phyloP scores from a whole-genome alignment of 805 yeast genomes.

The Cephaloascus albidus region DNA sequence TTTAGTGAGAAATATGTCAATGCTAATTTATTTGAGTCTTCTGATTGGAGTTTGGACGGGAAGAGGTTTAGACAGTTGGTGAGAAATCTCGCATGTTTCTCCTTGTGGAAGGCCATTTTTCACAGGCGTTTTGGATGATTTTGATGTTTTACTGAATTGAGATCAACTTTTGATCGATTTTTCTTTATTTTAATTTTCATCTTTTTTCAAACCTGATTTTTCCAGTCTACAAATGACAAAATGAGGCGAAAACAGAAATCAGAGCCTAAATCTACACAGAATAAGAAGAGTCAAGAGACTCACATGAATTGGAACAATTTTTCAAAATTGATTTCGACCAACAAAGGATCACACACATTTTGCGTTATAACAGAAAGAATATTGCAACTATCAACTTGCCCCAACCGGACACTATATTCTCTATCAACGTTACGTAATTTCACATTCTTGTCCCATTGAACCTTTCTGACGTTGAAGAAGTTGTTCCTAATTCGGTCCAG shows the following conservation, averaged over 20 bases:
- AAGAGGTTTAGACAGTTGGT: conserved; percentile 40
- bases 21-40: conserved; percentile 64
- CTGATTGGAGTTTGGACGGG: conserved; percentile 46
- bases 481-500: not conserved
- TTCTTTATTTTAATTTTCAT: conserved; percentile 1
- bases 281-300: too few species aligned
- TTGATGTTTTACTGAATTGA: too few species aligned
- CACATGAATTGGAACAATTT: conserved; percentile 1
- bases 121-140: too few species aligned
- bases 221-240: too few species aligned
- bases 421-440: not conserved
- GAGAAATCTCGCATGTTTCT: conserved; percentile 35
- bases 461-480: not conserved
- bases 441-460: not conserved
- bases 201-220: not conserved
- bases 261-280: too few species aligned
- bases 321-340: conserved; percentile 1
- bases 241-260: too few species aligned
- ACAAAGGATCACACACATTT: not conserved
- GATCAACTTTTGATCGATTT: not conserved
- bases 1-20: conserved; percentile 61
- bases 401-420: not conserved
- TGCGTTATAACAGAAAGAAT: not conserved
- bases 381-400: not conserved
- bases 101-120: conserved; percentile 1